Conservation (phyloP, 169 alveolate genomes). For the Cryptosporidium andersoni region DNA sequence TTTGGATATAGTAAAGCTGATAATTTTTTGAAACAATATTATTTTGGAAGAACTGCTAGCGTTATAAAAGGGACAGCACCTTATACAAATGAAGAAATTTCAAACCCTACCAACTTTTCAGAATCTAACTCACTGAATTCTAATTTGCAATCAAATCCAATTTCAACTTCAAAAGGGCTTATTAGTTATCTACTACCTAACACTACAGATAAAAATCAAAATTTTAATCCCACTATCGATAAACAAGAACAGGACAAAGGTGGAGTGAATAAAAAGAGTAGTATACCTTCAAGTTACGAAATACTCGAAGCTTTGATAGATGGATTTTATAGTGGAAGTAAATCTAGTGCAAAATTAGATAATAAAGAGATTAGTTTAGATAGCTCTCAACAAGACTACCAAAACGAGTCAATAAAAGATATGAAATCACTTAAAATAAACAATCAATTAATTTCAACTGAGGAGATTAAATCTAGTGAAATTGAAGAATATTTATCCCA, state of each 20-base stretch:
- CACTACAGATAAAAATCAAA: slow-evolving; percentile 24
- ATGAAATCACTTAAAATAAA: too few relatives aligned
- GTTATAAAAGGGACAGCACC: neutral
- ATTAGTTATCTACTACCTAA: slow-evolving; percentile 51
- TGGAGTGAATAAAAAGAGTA: slow-evolving; percentile 8
- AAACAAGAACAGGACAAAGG: too few relatives aligned
- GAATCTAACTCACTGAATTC: neutral
- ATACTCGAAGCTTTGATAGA: slow-evolving; percentile 42
- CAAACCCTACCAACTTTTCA: neutral
- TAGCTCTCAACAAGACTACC: too few relatives aligned
- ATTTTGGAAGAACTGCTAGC: slow-evolving; percentile 44
- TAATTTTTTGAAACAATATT: slow-evolving; percentile 43
- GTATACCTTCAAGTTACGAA: slow-evolving; percentile 30
- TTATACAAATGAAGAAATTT: neutral
- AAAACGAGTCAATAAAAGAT: too few relatives aligned
- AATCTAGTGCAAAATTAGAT: neutral
- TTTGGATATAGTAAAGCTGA: slow-evolving; percentile 36
- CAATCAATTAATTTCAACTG: too few relatives aligned
- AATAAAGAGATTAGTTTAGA: neutral
- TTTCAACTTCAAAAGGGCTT: slow-evolving; percentile 19
- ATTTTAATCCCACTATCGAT: neutral
- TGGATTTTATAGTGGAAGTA: slow-evolving; percentile 29
- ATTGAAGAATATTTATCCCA: too few relatives aligned
- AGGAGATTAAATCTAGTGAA: too few relatives aligned
- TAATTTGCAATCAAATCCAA: neutral